Evolutionary conservation across 2,329 filamentous ascomycete genomes (phyloP), one percentile per base, ranked within the genome.

Genomic region (Fusarium pseudoanthophilum): DNA sequence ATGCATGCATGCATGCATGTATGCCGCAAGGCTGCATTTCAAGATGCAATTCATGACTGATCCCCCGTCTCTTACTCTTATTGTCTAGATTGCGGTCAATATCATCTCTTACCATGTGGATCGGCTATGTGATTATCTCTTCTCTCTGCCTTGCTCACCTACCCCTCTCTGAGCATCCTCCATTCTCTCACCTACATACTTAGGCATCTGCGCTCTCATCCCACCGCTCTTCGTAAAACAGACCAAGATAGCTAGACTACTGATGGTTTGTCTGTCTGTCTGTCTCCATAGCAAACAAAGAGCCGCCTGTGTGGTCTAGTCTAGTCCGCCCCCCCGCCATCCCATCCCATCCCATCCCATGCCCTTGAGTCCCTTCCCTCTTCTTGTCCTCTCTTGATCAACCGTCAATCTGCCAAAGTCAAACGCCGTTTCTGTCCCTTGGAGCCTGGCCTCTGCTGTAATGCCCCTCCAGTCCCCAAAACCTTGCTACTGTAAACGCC

Each of bases 401-500:
- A 21, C n/a, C n/a, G 32, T 37, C 49, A 52, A 26, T 52, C 18
- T 14, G 32, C 24, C n/a, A 52, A 34, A 36, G 49, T 26, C 24
- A 21, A 37, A 28, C 49, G n/a, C 32, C 18, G 24, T 36, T 36
- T 53, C 49, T 53, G 32, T 36, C 48, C 48, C 28, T 51, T 24
- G 21, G 28, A 51, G 15, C 28, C 48, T 51, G 21, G 48, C 32
- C 16, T 52, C 49, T 52, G 30, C 28, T 21, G 30, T 32, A 26
- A 32, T 56, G 16, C 21, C 26, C 52, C 37, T 52, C 20, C 28
- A 24, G 21, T 40, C 53, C 20, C 49, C 32, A 20, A 36, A 37
- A 34, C 45, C 26, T 55, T 53, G n/a, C 57, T 63, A 42, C 39
- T 55, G 56, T 56, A 43, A 40, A 60, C 68, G 69, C 68, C 64